Evolutionary conservation across 345 rosid species (phyloP).

Genomic region (Boechera stricta): DNA sequence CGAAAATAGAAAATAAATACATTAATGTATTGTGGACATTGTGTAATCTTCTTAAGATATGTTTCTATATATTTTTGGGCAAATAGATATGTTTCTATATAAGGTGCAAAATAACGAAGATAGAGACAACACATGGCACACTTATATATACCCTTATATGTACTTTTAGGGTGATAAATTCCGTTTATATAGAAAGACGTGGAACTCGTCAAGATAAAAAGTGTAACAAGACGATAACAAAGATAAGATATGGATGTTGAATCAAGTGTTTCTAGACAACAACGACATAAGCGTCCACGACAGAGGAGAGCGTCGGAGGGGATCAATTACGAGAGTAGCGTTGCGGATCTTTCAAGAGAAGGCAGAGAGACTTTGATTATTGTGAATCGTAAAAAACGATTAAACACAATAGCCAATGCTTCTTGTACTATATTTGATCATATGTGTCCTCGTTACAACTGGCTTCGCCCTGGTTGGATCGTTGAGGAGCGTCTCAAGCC

Average conservation of each 20-base stretch:
- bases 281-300: background rate
- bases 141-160: too few relatives aligned
- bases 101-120: background rate
- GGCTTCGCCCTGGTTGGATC: slow-evolving; percentile 34
- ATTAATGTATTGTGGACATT: background rate
- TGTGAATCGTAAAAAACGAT: background rate
- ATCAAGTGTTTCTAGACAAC: background rate
- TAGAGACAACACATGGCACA: too few relatives aligned
- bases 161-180: background rate
- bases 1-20: background rate
- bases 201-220: background rate
- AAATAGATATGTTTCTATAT: background rate
- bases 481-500: slow-evolving; percentile 29
- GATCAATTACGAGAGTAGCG: slow-evolving; percentile 3
- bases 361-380: background rate
- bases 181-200: background rate
- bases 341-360: background rate
- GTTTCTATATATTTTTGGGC: background rate
- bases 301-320: background rate
- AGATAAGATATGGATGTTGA: background rate
- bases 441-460: background rate
- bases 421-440: slow-evolving; percentile 12
- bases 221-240: background rate
- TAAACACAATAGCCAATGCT: background rate
- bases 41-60: background rate